phyloP scores from a whole-genome alignment of 345 rosid genomes.

The Geranium rotundifolium region DNA sequence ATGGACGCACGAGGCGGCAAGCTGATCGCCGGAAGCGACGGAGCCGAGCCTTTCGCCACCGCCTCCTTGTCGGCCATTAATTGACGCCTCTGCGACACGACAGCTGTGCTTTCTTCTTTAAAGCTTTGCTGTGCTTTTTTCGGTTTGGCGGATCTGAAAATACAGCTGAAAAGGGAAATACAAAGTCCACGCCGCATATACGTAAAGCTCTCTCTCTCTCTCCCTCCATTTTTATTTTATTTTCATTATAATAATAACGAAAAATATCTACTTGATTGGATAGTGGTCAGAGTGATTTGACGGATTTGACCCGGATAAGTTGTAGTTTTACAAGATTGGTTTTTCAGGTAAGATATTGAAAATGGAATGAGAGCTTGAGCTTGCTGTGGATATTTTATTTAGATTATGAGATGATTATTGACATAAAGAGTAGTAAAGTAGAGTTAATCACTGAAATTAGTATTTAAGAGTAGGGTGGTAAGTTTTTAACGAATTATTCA shows the following conservation, averaged over 20 bases:
- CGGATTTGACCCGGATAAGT: too few relatives aligned
- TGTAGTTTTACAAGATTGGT: too few relatives aligned
- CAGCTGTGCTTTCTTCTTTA: background rate
- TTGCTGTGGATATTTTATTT: too few relatives aligned
- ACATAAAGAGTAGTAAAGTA: too few relatives aligned
- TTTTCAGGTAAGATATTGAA: too few relatives aligned
- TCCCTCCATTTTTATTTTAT: background rate
- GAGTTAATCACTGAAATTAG: too few relatives aligned
- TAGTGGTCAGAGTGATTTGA: slow-evolving; percentile 1
- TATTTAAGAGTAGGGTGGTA: too few relatives aligned
- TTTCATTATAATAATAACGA: too few relatives aligned
- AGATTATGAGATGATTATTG: too few relatives aligned
- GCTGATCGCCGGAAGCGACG: slow-evolving; percentile 37
- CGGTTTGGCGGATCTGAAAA: slow-evolving; percentile 19
- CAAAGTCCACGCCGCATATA: slow-evolving; percentile 34
- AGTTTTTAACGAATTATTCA: too few relatives aligned
- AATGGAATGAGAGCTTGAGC: too few relatives aligned
- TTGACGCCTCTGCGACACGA: background rate
- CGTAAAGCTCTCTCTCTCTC: background rate
- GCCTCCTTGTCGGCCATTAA: slow-evolving; percentile 35
- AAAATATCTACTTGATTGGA: background rate
- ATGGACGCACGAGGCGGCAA: slow-evolving; percentile 48
- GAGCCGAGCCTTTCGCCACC: slow-evolving; percentile 15
- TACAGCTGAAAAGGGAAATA: slow-evolving; percentile 2
- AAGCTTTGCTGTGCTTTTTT: background rate